A percentile compares a stretch with the other conserved stretches of the same genome.
Conservation (phyloP, 176 grass and related monocot species). For the Pontederia paniculata region DNA sequence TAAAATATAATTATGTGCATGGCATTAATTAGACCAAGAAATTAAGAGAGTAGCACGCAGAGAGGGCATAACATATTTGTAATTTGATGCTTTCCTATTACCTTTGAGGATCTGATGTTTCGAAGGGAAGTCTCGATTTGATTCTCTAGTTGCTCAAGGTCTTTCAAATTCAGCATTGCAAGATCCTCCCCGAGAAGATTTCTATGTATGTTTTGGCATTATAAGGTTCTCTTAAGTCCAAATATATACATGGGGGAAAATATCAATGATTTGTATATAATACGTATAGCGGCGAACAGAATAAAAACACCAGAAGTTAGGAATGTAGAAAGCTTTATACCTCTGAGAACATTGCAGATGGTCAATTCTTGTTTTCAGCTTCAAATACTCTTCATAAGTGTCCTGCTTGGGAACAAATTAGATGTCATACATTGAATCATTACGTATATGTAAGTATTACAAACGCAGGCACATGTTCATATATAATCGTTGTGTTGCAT, state of each 20-base stretch:
- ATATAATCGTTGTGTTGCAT: background rate
- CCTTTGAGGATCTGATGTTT: conserved; percentile 81
- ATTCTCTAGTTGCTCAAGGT: conserved; percentile 65
- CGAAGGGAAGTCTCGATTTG: conserved; percentile 60
- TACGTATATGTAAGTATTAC: background rate
- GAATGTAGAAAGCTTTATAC: conserved; percentile 11
- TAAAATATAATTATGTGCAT: background rate
- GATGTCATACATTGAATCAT: background rate
- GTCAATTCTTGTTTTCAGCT: conserved; percentile 56
- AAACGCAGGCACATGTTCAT: background rate
- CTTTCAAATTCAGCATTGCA: conserved; percentile 32
- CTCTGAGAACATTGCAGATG: conserved; percentile 74
- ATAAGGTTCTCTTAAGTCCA: background rate
- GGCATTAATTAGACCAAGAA: background rate
- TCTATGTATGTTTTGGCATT: conserved; percentile 15
- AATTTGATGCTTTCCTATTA: too few relatives aligned
- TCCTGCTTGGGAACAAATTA: conserved; percentile 31
- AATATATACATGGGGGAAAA: conserved; percentile 5
- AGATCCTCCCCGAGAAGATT: conserved; percentile 90
- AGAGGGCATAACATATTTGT: too few relatives aligned
- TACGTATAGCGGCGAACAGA: too few relatives aligned
- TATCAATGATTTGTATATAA: too few relatives aligned
- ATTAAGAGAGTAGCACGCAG: background rate
- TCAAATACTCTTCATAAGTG: conserved; percentile 75
- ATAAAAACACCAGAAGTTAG: too few relatives aligned